These are phyloP conservation scores for Solanum habrochaites DNA, from an alignment of 257 asterid genomes.

Conservation along the genomic window DNA sequence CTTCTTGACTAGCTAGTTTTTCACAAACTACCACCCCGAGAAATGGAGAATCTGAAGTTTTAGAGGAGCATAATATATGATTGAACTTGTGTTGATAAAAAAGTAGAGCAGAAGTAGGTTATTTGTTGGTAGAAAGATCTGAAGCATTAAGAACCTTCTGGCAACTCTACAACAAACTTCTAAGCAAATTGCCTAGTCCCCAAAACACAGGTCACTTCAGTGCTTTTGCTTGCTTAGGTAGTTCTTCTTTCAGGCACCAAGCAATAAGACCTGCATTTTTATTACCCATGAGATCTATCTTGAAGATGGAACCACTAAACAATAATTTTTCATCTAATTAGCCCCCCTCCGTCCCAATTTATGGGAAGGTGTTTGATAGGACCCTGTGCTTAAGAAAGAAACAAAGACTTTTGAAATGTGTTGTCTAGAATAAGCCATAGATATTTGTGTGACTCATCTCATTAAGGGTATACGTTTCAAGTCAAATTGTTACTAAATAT, in stretches of 20 bases:
- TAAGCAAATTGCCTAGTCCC: no score
- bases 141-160: neutral
- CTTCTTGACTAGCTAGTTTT: neutral
- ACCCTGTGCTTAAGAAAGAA: neutral
- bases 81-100: neutral
- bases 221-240: neutral
- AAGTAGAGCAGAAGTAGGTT: neutral
- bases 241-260: neutral
- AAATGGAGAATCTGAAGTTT: neutral
- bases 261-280: neutral
- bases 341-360: neutral
- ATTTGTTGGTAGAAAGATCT: neutral
- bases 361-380: neutral
- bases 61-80: neutral
- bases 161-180: neutral
- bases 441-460: neutral
- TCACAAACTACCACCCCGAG: neutral
- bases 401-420: neutral
- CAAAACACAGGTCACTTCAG: no score
- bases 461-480: no score
- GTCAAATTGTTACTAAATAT: no score
- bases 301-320: neutral
- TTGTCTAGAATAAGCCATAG: neutral
- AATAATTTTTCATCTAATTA: neutral
- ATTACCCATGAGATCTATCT: neutral